Conservation (phyloP, 1,284 basidiomycete genomes). For the Boletus semigastroideus region DNA sequence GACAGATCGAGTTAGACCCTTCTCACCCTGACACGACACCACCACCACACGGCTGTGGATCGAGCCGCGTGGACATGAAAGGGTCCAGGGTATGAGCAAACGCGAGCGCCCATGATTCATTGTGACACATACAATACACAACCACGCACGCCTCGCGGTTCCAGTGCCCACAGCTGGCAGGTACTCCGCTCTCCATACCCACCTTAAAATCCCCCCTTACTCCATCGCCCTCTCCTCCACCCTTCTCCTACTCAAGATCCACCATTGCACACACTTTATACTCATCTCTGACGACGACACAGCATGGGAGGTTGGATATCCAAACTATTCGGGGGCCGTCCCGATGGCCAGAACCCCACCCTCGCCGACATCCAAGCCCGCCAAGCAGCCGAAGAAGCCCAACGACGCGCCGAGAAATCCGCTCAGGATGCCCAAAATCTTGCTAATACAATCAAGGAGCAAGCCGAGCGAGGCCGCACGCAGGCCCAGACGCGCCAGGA, state of each 20-base stretch:
- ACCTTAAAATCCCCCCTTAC: too few relatives aligned
- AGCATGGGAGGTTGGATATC: slow-evolving; percentile 13
- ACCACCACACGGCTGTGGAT: background rate
- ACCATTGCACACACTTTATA: background rate
- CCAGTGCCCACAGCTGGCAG: background rate
- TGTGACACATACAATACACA: too few relatives aligned
- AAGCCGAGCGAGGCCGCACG: background rate
- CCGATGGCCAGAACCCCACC: slow-evolving; percentile 17
- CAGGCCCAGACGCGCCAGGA: background rate
- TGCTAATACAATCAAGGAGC: background rate
- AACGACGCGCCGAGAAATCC: background rate
- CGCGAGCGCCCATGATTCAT: too few relatives aligned
- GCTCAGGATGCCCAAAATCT: background rate
- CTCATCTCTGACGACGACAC: background rate
- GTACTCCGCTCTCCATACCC: too few relatives aligned
- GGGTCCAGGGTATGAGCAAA: slow-evolving; percentile 8
- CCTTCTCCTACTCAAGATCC: too few relatives aligned
- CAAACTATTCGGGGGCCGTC: slow-evolving; percentile 6
- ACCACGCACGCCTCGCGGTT: background rate
- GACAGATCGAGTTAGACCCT: too few relatives aligned
- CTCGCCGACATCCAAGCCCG: slow-evolving; percentile 15
- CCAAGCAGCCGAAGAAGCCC: slow-evolving; percentile 13
- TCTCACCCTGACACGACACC: too few relatives aligned
- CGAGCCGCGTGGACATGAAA: background rate
- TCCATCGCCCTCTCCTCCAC: too few relatives aligned